Evolutionary conservation across 2,329 filamentous ascomycete genomes (phyloP), one percentile per base, ranked within the genome.

Genomic region (Trichoderma aggressivum): DNA sequence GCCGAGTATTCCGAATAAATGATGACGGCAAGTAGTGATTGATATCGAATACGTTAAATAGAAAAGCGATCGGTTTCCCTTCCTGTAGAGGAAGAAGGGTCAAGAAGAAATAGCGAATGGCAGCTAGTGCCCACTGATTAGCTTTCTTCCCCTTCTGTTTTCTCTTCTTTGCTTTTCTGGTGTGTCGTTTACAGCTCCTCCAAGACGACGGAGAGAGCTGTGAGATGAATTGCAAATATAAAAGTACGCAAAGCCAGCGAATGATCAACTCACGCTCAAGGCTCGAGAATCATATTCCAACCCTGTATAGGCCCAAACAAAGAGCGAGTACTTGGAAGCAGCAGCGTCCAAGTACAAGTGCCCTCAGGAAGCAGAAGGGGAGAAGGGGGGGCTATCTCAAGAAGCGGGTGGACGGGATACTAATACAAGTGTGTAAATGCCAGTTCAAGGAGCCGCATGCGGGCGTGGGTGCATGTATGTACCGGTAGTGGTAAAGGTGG

Each of bases 201-300:
- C 55, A 36, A 28, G 36, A 26, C 36, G 32, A 34, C 50, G 53
- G 28, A 36, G 30, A 14, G 21, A 70, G n/a, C 34, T 28, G 21
- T 36, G 36, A 59, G 43, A 65, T 26, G 47, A 65, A 65, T 56
- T 26, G 47, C 28, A 36, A 6, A 21, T 53, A 26, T 53, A 7
- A 56, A 4, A 26, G 14, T 39, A 30, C 39, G 53, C 26, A 60
- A 60, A 60, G 28, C 56, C 39, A 50, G 65, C 56, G 36, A 36
- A 60, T 50, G 53, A 71, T 50, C 36, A 55, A 71, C 69, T 67
- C 63, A 71, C 62, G 32, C 70, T 66, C 70, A 53, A 60, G 39
- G 55, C 55, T 62, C 47, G 39, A 60, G 55, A 68, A 68, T 50
- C 65, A 68, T 60, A 18, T 28, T 61, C 36, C 65, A 68, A 60